A percentile compares a stretch with the other conserved stretches of the same genome.
These are phyloP conservation scores for Candida odintsovae DNA, from an alignment of 805 yeast species.

Conservation along the genomic window DNA sequence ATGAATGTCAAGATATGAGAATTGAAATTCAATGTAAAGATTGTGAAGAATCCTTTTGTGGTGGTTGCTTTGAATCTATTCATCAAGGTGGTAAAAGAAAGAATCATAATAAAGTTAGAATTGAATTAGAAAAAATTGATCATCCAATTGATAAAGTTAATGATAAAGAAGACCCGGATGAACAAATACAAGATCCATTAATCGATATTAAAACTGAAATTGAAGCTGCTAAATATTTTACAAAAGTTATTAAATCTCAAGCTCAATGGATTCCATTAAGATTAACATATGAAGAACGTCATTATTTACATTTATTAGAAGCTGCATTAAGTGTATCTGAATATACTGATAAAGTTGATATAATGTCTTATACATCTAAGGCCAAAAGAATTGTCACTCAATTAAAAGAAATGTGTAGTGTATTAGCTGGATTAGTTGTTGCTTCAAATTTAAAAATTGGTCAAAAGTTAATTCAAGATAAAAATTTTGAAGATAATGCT, in stretches of 20 bases:
- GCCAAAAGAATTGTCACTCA: conserved; percentile 68
- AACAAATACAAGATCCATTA: conserved; percentile 18
- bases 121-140: conserved; percentile 15
- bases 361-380: conserved; percentile 59
- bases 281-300: conserved; percentile 62
- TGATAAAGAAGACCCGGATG: conserved; percentile 12
- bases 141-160: too few species aligned
- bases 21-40: conserved; percentile 52
- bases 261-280: conserved; percentile 63
- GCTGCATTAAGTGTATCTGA: conserved; percentile 77
- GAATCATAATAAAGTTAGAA: conserved; percentile 32
- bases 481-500: conserved; percentile 63
- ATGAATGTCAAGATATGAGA: conserved; percentile 73
- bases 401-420: conserved; percentile 70
- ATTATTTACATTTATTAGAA: conserved; percentile 57
- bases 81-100: conserved; percentile 66
- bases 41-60: conserved; percentile 66
- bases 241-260: conserved; percentile 32
- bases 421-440: conserved; percentile 70
- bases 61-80: conserved; percentile 60
- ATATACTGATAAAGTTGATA: conserved; percentile 75
- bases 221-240: conserved; percentile 5
- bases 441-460: conserved; percentile 74
- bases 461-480: conserved; percentile 54
- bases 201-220: conserved; percentile 4